Evolutionary conservation across 2,329 filamentous ascomycete species (phyloP), one percentile per base, ranked within the genome.

Genomic region (Akanthomyces lecanii): DNA sequence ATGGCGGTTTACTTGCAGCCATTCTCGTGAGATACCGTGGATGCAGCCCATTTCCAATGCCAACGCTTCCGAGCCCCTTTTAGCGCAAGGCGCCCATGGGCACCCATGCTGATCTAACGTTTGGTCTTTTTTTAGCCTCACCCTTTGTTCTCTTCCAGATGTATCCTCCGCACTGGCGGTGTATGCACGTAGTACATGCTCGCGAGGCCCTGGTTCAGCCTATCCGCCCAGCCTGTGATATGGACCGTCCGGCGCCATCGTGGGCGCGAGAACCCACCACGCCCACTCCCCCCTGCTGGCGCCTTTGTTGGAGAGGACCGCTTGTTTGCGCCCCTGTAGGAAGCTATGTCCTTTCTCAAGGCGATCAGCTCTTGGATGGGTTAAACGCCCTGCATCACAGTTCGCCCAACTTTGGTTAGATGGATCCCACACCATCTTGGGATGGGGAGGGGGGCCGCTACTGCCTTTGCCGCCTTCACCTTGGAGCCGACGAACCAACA

Each of bases 341-440:
- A 36, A 36, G 33, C 33, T 36, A 36, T 36, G 33, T 4, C 8
- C 33, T 28, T 28, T 11, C 16, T 18, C 23, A 16, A 55, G 44
- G 44, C 10, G 45, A 44, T 52, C 36, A 52, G 33, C 23, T 47
- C 47, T 51, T 10, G n/a, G 42, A 23, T 45, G 6, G 38, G 36
- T 33, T 33, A 33, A 11, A 50, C 23, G 28, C 59, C 59, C 30
- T 21, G 12, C 40, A 44, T 54, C 36, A 30, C 40, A n/a, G 50
- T 47, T 47, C 50, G 59, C 59, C 50, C 59, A 61, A 58, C 52
- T 55, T n/a, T n/a, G 36, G 36, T 14, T 55, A 55, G 55, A 12
- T 21, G 55, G 44, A 48, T 48, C 18, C 55, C 47, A 36, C 45
- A 36, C 48, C 50, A 54, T 61, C 59, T 54, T 38, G 50, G 30